Conservation (phyloP, 1,139 yeast species). For the Hanseniaspora uvarum region DNA sequence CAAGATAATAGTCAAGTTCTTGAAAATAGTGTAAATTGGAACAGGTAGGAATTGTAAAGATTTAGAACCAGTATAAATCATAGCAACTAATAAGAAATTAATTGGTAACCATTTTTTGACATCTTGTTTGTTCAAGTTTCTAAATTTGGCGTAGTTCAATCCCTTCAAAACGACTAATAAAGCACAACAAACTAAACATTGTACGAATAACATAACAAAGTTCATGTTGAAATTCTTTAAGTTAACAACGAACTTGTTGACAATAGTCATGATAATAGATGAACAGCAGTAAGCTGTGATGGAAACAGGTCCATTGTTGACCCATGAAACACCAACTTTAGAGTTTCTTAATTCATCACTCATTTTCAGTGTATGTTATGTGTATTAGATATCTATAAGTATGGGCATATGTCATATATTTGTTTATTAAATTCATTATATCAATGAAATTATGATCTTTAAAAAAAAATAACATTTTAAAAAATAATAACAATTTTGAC, state of each 20-base stretch:
- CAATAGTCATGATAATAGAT: constrained; percentile 94
- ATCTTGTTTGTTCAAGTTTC: constrained; percentile 75
- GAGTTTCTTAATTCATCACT: constrained; percentile 17
- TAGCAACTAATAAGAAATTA: constrained; percentile 72
- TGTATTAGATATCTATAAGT: neutral
- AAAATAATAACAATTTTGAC: neutral
- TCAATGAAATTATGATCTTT: too few relatives aligned
- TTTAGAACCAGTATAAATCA: constrained; percentile 95
- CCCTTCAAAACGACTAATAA: constrained; percentile 64
- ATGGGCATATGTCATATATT: neutral
- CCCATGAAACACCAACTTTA: constrained; percentile 25
- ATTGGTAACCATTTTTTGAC: constrained; percentile 95
- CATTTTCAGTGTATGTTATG: neutral
- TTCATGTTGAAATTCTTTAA: constrained; percentile 79
- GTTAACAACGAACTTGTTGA: constrained; percentile 86
- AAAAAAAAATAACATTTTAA: too few relatives aligned
- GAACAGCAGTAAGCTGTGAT: constrained; percentile 81
- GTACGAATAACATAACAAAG: constrained; percentile 74
- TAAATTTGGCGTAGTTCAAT: constrained; percentile 68
- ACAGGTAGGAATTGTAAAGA: constrained; percentile 84
- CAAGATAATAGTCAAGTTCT: constrained; percentile 88
- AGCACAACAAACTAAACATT: constrained; percentile 68
- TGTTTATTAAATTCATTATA: too few relatives aligned
- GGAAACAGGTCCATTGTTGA: constrained; percentile 79
- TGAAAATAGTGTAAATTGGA: constrained; percentile 95